These are phyloP conservation scores for Vaccinium myrtillus DNA, from an alignment of 148 eudicot genomes.

Conservation along the genomic window DNA sequence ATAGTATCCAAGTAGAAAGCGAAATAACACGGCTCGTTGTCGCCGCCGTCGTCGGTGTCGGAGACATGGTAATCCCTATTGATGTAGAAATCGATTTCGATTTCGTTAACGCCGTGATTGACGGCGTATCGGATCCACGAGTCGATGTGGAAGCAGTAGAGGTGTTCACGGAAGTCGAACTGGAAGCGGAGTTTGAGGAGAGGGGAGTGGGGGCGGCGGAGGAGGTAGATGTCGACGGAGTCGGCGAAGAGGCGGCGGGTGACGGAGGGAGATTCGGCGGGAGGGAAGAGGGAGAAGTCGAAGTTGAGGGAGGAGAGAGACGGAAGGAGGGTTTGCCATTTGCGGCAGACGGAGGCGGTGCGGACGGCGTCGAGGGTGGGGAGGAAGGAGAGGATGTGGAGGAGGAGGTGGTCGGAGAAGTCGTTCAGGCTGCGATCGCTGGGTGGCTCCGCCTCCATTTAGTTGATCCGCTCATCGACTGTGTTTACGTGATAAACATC, in stretches of 20 bases:
- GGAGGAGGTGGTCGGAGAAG: conserved; percentile 12
- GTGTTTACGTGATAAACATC: no score
- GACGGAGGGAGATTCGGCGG: neutral
- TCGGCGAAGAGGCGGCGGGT: neutral
- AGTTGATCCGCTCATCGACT: neutral
- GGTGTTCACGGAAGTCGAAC: conserved; percentile 2
- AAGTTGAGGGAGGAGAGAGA: conserved; percentile 3
- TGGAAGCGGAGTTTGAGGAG: neutral
- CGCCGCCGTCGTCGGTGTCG: neutral
- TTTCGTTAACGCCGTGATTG: neutral
- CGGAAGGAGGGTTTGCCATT: neutral
- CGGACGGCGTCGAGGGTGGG: neutral
- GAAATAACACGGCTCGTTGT: neutral
- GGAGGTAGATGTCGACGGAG: neutral
- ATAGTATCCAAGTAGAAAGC: neutral
- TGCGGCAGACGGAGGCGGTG: neutral
- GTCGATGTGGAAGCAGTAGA: neutral
- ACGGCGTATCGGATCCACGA: conserved; percentile 1
- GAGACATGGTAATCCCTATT: neutral
- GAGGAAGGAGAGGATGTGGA: neutral
- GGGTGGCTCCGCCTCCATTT: neutral
- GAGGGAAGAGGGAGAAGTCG: neutral
- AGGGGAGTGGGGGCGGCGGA: neutral
- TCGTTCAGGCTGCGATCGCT: neutral
- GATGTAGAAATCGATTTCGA: neutral